Percentiles rank a stretch among this genome's conserved stretches.
Evolutionary conservation across 2,329 filamentous ascomycete genomes (phyloP).

Genomic region (Helotiales sp.): DNA sequence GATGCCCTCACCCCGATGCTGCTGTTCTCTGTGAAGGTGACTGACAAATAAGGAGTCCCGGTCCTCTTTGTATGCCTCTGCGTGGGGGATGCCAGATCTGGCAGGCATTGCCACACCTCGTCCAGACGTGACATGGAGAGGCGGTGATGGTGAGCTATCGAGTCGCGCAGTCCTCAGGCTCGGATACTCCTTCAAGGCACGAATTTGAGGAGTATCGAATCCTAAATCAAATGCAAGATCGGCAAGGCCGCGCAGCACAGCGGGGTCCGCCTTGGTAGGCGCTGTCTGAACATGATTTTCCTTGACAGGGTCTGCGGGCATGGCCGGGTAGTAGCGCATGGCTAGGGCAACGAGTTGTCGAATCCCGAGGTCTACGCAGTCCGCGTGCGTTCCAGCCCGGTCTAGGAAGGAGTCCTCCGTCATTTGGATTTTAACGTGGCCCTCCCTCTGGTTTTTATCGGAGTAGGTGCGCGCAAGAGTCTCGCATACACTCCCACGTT

Average conservation of each 20-base stretch:
- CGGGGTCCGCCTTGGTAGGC: not conserved
- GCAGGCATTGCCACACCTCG: not conserved
- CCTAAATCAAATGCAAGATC: not conserved
- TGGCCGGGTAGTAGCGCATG: conserved; percentile 14
- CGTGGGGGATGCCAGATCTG: not conserved
- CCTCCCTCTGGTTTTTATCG: conserved; percentile 8
- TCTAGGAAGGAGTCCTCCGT: conserved; percentile 13
- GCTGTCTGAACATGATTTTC: conserved; percentile 10
- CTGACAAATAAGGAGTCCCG: conserved; percentile 21
- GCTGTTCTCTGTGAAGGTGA: conserved; percentile 20
- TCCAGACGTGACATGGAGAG: conserved; percentile 17
- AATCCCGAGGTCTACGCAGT: conserved; percentile 12
- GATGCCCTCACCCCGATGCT: conserved; percentile 20
- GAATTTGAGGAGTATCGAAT: conserved; percentile 14
- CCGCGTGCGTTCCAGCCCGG: not conserved
- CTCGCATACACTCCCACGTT: conserved; percentile 14
- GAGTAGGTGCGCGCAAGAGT: conserved; percentile 18
- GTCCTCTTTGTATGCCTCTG: conserved; percentile 8
- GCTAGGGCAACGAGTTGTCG: conserved; percentile 15
- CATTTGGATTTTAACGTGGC: conserved; percentile 35
- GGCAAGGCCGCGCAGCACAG: not conserved
- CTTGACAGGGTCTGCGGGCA: conserved; percentile 12
- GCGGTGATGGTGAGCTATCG: not conserved
- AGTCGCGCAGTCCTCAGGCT: conserved; percentile 3
- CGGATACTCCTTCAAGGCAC: conserved; percentile 17